phyloP scores from a whole-genome alignment of 2,329 filamentous ascomycete genomes.

The Verruconis gallopava region DNA sequence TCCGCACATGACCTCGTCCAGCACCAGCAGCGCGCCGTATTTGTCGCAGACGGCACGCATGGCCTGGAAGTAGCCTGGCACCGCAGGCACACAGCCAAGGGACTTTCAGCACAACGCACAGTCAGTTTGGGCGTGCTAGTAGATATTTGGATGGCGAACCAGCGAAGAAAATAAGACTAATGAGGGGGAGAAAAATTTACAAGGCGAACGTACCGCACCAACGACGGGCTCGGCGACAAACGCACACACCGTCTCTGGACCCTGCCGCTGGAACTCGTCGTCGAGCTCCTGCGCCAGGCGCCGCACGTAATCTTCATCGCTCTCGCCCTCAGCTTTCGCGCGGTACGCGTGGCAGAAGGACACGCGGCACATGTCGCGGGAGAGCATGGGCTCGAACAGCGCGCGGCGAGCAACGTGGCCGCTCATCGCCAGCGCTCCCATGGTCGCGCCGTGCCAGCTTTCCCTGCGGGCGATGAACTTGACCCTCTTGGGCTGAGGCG shows the following conservation, averaged over 20 bases:
- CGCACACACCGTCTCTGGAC: slow-evolving; percentile 53
- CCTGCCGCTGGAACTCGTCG: slow-evolving; percentile 49
- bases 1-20: slow-evolving; percentile 69
- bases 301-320: slow-evolving; percentile 44
- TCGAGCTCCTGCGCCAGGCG: slow-evolving; percentile 54
- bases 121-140: not conserved
- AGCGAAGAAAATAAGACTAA: not conserved
- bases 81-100: slow-evolving; percentile 54
- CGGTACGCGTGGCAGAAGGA: slow-evolving; percentile 57
- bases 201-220: slow-evolving; percentile 49
- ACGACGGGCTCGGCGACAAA: slow-evolving; percentile 65
- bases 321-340: slow-evolving; percentile 38
- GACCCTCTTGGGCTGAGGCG: slow-evolving; percentile 39
- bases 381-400: slow-evolving; percentile 48
- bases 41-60: slow-evolving; percentile 56
- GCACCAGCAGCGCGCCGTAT: slow-evolving; percentile 59
- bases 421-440: slow-evolving; percentile 52
- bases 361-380: slow-evolving; percentile 45
- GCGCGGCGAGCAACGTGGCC: slow-evolving; percentile 48
- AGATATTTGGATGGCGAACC: not conserved
- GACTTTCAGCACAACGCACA: slow-evolving; percentile 39
- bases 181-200: not conserved
- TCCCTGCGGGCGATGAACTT: slow-evolving; percentile 52
- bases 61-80: slow-evolving; percentile 55
- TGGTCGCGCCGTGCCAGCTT: slow-evolving; percentile 58